Evolutionary conservation across 352 stramenopile species (phyloP), one percentile per base, ranked within the genome.

Genomic region (Aphanomyces invadans): DNA sequence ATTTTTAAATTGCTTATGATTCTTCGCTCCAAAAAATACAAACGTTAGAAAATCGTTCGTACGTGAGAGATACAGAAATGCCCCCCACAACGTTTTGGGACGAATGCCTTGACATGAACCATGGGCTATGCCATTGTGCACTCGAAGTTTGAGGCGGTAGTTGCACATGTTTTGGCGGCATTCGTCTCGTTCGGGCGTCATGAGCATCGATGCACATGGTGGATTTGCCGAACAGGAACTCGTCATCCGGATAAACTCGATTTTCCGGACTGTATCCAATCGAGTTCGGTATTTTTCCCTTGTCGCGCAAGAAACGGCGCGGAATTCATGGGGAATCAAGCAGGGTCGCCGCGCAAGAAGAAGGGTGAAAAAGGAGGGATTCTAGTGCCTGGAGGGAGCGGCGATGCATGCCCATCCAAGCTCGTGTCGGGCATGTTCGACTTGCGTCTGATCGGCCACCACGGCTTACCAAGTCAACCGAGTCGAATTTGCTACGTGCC

Each of bases 401-500:
- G 21, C 9, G 49, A 57, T 7, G 12, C 49, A 32, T 57, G 49
- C 36, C 25, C 49, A 33, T 57, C 49, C 21, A 57, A 38, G 2
- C 71, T 92, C 3, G 70, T 72, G 1, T 26, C 64, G 1, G 70
- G 69, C 2, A 73, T 85, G 71, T 92, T 90, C 45, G 68, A 62
- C 25, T 56, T 90, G n/a, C 59, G 73, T 10, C 29, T 73, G 1
- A 70, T 73, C 12, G 84, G 75, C 19, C 84, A 92, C 66, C 84
- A 92, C 38, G 81, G 83, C 44, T 73, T 90, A 33, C 80, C 81
- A 9, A 80, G 76, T 62, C 86, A 89, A 54, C 73, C 80, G n/a
- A 75, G 75, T 42, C 60, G 62, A 7, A 57, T 89, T 63, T 80
- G 81, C 56, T 87, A 83, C 54, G 89, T 83, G 39, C 74, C 76